Conservation (phyloP, 1,284 basidiomycete species). For the Retiboletus flavoniger region DNA sequence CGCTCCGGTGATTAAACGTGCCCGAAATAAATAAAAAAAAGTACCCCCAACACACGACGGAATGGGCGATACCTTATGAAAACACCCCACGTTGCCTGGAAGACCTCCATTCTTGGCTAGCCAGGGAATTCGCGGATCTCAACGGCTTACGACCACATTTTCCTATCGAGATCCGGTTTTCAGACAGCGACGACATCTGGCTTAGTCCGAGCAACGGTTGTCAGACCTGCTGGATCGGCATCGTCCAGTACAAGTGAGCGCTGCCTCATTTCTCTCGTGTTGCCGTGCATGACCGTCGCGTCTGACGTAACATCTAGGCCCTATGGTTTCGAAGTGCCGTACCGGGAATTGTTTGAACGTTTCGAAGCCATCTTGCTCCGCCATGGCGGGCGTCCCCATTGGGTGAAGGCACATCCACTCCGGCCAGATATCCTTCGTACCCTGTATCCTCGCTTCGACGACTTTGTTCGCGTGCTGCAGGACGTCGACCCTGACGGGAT, state of each 20-base stretch:
- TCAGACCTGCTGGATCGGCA: conserved; percentile 91
- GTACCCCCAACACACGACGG: conserved; percentile 88
- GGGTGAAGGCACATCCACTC: conserved; percentile 92
- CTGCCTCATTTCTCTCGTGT: neutral
- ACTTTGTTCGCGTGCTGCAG: conserved; percentile 72
- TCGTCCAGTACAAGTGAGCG: conserved; percentile 89
- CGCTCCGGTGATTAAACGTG: conserved; percentile 20
- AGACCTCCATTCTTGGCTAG: conserved; percentile 77
- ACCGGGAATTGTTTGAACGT: conserved; percentile 74
- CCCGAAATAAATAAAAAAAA: conserved; percentile 39
- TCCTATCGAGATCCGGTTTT: conserved; percentile 91
- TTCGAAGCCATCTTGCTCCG: conserved; percentile 78
- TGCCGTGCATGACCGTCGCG: neutral
- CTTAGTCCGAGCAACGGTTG: conserved; percentile 84
- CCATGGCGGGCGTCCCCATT: conserved; percentile 88
- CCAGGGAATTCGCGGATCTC: conserved; percentile 63
- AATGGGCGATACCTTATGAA: conserved; percentile 87
- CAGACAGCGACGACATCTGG: conserved; percentile 89
- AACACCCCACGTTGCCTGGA: conserved; percentile 65
- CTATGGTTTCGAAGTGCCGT: conserved; percentile 86
- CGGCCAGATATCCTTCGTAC: conserved; percentile 63
- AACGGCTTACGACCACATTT: conserved; percentile 86
- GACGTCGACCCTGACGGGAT: conserved; percentile 79
- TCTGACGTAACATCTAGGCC: conserved; percentile 54
- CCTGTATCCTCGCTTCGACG: conserved; percentile 83